Conservation (phyloP, 2,329 filamentous ascomycete genomes). For the Cladophialophora carrionii region DNA sequence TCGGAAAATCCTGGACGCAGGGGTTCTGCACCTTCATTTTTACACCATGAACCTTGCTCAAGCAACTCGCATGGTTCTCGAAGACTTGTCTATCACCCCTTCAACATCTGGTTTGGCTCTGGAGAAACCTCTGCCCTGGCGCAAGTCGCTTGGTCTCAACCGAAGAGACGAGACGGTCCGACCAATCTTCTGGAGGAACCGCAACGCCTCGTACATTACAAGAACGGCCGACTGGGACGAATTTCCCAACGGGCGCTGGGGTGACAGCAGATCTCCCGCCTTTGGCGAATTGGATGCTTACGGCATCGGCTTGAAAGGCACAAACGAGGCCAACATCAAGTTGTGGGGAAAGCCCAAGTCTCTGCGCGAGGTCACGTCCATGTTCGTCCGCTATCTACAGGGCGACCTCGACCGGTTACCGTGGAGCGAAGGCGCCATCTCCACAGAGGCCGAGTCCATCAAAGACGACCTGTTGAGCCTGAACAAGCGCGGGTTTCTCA, state of each 20-base stretch:
- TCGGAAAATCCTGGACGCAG: constrained; percentile 76
- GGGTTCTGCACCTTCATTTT: constrained; percentile 89
- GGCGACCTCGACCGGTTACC: constrained; percentile 80
- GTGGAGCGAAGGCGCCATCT: constrained; percentile 91
- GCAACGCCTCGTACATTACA: constrained; percentile 91
- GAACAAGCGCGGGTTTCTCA: constrained; percentile 84
- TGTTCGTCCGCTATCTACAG: constrained; percentile 84
- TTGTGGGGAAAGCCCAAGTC: constrained; percentile 87
- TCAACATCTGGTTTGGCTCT: constrained; percentile 71
- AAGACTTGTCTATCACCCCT: constrained; percentile 82
- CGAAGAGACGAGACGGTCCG: constrained; percentile 92
- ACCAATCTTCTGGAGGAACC: constrained; percentile 98
- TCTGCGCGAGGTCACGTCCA: constrained; percentile 75
- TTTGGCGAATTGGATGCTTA: constrained; percentile 96
- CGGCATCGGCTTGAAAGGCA: constrained; percentile 88
- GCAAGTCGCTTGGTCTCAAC: constrained; percentile 86
- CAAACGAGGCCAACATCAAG: constrained; percentile 93
- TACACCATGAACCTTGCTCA: constrained; percentile 99
- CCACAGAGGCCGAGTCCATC: constrained; percentile 78
- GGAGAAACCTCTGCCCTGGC: constrained; percentile 92
- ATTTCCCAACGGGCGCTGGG: constrained; percentile 98
- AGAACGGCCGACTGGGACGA: constrained; percentile 99
- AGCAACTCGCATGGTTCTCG: constrained; percentile 89
- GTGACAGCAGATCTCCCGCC: constrained; percentile 91
- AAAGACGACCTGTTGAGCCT: constrained; percentile 75